Percentiles rank a stretch among this genome's conserved stretches.
Conservation (phyloP, 1,284 basidiomycete species). For the Ceratobasidium sp. region DNA sequence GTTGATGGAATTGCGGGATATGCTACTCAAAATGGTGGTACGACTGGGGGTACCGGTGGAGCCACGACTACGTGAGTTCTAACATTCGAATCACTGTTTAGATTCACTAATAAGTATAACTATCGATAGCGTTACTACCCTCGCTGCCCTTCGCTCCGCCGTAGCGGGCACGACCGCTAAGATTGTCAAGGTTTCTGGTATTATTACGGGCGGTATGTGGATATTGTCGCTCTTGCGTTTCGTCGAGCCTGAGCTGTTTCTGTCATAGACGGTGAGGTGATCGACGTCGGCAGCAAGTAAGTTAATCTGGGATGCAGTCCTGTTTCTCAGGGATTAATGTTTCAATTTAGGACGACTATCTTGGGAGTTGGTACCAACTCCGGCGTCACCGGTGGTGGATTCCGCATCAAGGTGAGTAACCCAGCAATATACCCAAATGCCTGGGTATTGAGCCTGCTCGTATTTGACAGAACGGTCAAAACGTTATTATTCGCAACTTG, state of each 20-base stretch:
- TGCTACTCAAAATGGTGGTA: conserved; percentile 45
- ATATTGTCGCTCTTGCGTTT: neutral
- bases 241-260: neutral
- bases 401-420: conserved; percentile 38
- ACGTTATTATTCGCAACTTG: conserved; percentile 53
- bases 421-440: neutral
- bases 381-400: conserved; percentile 42
- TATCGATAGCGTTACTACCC: conserved; percentile 33
- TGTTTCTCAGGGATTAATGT: neutral
- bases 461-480: conserved; percentile 19
- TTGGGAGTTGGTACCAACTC: conserved; percentile 12
- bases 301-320: neutral
- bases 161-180: conserved; percentile 41
- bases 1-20: conserved; percentile 43
- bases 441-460: neutral
- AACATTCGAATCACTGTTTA: neutral
- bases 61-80: conserved; percentile 29
- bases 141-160: conserved; percentile 43
- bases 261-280: conserved; percentile 6
- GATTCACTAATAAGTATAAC: neutral
- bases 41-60: conserved; percentile 44
- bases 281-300: conserved; percentile 46
- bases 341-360: conserved; percentile 1
- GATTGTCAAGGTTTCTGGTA: conserved; percentile 37
- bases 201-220: conserved; percentile 17